These are phyloP conservation scores for Salmacisia buchloeana DNA, from an alignment of 1,284 basidiomycete genomes.

Conservation along the genomic window DNA sequence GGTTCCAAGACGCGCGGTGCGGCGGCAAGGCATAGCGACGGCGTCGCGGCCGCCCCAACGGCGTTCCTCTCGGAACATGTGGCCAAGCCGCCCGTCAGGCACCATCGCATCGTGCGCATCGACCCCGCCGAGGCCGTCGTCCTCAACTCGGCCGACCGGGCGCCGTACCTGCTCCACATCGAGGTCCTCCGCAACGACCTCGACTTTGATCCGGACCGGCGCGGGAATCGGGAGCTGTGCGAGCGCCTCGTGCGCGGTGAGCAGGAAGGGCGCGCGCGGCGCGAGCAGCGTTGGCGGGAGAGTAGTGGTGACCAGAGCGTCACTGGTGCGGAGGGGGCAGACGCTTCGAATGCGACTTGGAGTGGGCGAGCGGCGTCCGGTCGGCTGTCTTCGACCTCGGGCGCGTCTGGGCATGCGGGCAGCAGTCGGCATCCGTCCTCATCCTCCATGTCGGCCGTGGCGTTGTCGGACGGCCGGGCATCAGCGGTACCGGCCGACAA, in stretches of 20 bases:
- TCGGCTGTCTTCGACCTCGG: neutral
- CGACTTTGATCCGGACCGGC: constrained; percentile 80
- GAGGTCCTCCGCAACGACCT: constrained; percentile 88
- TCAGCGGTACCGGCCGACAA: too few relatives aligned
- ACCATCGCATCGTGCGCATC: constrained; percentile 93
- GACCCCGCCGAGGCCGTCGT: constrained; percentile 97
- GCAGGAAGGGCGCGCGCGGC: constrained; percentile 56
- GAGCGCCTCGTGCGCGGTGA: constrained; percentile 70
- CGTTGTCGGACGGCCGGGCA: too few relatives aligned
- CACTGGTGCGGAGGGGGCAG: neutral
- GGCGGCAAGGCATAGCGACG: too few relatives aligned
- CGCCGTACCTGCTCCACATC: constrained; percentile 86
- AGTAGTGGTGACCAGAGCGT: neutral
- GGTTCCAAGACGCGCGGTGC: too few relatives aligned
- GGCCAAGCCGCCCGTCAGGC: constrained; percentile 52
- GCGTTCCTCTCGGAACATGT: neutral
- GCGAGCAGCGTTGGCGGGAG: constrained; percentile 7
- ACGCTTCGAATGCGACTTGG: neutral
- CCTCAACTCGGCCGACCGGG: constrained; percentile 92
- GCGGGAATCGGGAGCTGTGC: constrained; percentile 73
- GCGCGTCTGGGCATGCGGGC: neutral
- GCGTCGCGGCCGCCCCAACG: neutral
- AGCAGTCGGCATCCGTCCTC: neutral
- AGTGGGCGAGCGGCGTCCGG: neutral
- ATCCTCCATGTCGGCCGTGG: too few relatives aligned